These are phyloP conservation scores for Colletotrichum liriopes DNA, from an alignment of 2,329 filamentous ascomycete species.

Conservation along the genomic window DNA sequence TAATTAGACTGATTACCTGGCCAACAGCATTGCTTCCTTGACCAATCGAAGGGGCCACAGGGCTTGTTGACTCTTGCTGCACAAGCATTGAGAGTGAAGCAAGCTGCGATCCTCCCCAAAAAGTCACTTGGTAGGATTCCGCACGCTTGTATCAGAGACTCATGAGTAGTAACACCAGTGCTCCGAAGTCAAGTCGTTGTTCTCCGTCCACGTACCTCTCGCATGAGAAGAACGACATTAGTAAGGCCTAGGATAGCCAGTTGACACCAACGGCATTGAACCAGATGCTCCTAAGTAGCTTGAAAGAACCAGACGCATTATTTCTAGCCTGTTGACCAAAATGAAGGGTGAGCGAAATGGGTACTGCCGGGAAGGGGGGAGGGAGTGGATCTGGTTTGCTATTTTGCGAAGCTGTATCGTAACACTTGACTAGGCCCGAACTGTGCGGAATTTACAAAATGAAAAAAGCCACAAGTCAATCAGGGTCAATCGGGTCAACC, in stretches of 20 bases:
- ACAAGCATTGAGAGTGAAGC: conserved; percentile 1
- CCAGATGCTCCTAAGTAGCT: background rate
- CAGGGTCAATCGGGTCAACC: too few species aligned
- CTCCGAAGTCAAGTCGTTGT: background rate
- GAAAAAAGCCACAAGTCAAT: too few species aligned
- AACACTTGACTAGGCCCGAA: too few species aligned
- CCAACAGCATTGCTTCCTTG: background rate
- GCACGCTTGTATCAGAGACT: background rate
- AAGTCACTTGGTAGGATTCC: background rate
- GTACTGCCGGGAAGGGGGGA: too few species aligned
- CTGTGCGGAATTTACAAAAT: too few species aligned
- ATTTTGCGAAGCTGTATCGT: too few species aligned
- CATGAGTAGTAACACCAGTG: background rate
- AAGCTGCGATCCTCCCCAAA: background rate
- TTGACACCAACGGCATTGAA: background rate
- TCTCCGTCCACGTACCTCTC: background rate
- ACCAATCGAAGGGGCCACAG: background rate
- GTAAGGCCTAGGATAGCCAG: background rate
- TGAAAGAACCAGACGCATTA: background rate
- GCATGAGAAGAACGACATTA: background rate
- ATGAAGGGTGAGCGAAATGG: too few species aligned
- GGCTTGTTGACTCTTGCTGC: background rate
- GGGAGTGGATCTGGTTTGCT: too few species aligned
- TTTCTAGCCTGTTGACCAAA: too few species aligned
- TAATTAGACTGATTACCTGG: background rate